Conservation (phyloP, 768 basidiomycete species). For the Russula foetens region DNA sequence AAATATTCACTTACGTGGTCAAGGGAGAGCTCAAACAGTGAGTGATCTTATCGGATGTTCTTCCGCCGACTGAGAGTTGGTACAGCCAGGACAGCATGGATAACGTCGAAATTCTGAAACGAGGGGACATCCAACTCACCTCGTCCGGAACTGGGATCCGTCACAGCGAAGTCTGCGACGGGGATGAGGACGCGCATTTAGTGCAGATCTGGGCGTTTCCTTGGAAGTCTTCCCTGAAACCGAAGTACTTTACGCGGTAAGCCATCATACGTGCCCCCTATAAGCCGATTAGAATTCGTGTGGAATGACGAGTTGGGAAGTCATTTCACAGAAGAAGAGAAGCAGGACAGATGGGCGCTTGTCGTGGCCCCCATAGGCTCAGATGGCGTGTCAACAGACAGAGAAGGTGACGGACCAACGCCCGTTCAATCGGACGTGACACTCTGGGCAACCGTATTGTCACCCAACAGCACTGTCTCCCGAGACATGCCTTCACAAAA, state of each 20-base stretch:
- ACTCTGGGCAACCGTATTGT: constrained; percentile 71
- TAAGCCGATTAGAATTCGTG: background rate
- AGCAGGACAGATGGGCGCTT: constrained; percentile 38
- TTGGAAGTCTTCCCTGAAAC: constrained; percentile 39
- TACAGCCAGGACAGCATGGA: constrained; percentile 84
- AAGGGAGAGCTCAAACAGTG: constrained; percentile 76
- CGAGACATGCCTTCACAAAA: constrained; percentile 35
- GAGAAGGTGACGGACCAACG: constrained; percentile 72
- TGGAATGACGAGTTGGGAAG: constrained; percentile 20
- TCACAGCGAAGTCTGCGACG: constrained; percentile 63
- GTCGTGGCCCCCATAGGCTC: constrained; percentile 64
- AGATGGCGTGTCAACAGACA: constrained; percentile 44
- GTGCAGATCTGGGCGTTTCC: constrained; percentile 67
- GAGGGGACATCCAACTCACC: constrained; percentile 88
- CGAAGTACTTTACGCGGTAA: constrained; percentile 79
- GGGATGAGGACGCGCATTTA: constrained; percentile 44
- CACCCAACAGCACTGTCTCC: constrained; percentile 43
- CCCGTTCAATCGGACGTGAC: constrained; percentile 66
- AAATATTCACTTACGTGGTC: constrained; percentile 88
- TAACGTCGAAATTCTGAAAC: constrained; percentile 80
- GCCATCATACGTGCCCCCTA: constrained; percentile 6
- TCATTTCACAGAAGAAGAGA: constrained; percentile 49
- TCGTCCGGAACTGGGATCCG: constrained; percentile 88
- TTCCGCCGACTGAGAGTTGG: background rate
- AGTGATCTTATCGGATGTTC: constrained; percentile 22